These are phyloP conservation scores for Umbelopsis ramanniana DNA, from an alignment of 192 early-diverging fungal genomes.

Conservation along the genomic window DNA sequence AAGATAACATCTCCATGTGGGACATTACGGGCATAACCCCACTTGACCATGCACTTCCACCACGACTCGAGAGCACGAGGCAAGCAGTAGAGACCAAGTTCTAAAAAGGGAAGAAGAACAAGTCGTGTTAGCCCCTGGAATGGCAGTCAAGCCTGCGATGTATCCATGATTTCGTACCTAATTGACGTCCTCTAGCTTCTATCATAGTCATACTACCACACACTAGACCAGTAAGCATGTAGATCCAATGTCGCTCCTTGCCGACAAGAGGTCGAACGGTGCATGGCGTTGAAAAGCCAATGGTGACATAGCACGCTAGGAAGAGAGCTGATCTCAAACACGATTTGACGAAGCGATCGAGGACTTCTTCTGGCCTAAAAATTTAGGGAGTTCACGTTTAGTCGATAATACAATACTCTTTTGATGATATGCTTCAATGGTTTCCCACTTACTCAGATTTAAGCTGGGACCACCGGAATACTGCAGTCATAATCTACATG, in stretches of 20 bases:
- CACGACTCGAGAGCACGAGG: slow-evolving; percentile 75
- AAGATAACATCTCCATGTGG: slow-evolving; percentile 72
- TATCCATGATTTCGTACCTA: slow-evolving; percentile 34
- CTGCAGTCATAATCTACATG: slow-evolving; percentile 49
- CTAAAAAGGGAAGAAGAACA: slow-evolving; percentile 39
- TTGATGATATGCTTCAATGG: too few species aligned
- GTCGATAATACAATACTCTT: background rate
- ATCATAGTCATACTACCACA: slow-evolving; percentile 62
- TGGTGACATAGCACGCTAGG: slow-evolving; percentile 56
- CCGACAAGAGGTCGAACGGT: slow-evolving; percentile 51
- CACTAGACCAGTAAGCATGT: slow-evolving; percentile 56
- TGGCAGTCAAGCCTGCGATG: too few species aligned
- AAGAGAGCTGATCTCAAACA: slow-evolving; percentile 64
- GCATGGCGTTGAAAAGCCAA: slow-evolving; percentile 58
- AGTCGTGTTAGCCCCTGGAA: too few species aligned
- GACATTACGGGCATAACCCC: slow-evolving; percentile 62
- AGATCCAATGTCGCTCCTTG: slow-evolving; percentile 52
- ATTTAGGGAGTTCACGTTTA: background rate
- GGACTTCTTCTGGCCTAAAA: slow-evolving; percentile 42
- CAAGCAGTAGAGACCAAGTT: slow-evolving; percentile 85
- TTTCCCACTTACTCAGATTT: slow-evolving; percentile 31
- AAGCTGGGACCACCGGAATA: slow-evolving; percentile 40
- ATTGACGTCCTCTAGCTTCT: slow-evolving; percentile 63
- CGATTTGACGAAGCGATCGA: slow-evolving; percentile 54
- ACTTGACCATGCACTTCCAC: slow-evolving; percentile 64